Evolutionary conservation across 2,329 filamentous ascomycete genomes (phyloP), one percentile per base, ranked within the genome.

Genomic region (Monosporascus sp.): DNA sequence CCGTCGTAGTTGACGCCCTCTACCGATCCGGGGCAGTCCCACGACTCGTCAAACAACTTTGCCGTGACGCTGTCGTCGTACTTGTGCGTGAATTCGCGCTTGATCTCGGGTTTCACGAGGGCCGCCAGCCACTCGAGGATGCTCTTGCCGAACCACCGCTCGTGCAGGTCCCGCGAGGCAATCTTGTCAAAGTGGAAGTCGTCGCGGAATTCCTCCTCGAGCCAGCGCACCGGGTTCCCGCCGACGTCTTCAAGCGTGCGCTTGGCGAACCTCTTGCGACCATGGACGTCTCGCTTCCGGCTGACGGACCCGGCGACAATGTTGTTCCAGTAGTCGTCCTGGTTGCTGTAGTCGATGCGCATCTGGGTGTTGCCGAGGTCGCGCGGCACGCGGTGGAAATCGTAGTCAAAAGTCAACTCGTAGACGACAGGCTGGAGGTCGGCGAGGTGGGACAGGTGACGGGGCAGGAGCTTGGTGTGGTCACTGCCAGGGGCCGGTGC

Each of bases 381-480:
- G 7, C 67, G 62, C 1, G 63, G 68, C 8, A 74, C 64, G 1
- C 63, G 59, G 1, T 24, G 39, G 50, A 71, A 74, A 55, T 73
- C 65, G 52, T 74, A 76, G 58, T 75, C 69, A 47, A 74, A 74
- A 0, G 65, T 71, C 7, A 75, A 53, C 44, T 73, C 65, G 43
- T 67, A 73, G 1, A 74, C 60, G 5, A 54, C 22, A 1, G 62
- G 55, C 18, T 31, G 50, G 14, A 37, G 44, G 15, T 24, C 25
- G 3, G 49, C 31, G 15, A 37, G 53, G 20, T 55, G 39, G 7
- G 39, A 41, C 5, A 69, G 57, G 48, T 64, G 62, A 6, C 37
- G 51, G 2, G 64, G 62, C 5, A 69, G 45, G 1, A 46, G 54
- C 48, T 67, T 56, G 53, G 65, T 58, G 8, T 55, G 24, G 39